Evolutionary conservation across 345 rosid species (phyloP).

Genomic region (Dovyalis caffra): DNA sequence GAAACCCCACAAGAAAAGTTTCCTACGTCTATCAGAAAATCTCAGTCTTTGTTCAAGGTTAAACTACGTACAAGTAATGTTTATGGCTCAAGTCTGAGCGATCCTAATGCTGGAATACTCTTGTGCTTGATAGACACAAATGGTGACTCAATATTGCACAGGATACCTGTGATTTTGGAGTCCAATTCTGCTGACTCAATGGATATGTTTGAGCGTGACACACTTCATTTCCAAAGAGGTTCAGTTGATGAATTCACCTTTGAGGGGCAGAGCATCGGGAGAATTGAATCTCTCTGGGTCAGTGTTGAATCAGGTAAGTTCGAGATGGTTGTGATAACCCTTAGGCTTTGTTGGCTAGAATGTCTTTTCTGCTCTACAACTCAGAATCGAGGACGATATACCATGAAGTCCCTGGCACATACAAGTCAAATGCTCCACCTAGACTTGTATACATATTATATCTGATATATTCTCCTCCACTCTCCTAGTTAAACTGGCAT

Average conservation of each 20-base stretch:
- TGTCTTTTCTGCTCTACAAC: neutral
- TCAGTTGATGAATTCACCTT: constrained; percentile 70
- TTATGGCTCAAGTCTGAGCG: constrained; percentile 62
- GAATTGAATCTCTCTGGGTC: constrained; percentile 73
- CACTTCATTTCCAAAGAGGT: constrained; percentile 69
- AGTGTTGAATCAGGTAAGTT: constrained; percentile 76
- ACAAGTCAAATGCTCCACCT: too few relatives aligned
- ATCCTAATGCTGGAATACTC: constrained; percentile 61
- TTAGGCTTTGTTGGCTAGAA: neutral
- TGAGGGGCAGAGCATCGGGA: constrained; percentile 51
- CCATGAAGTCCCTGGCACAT: too few relatives aligned
- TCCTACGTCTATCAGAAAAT: constrained; percentile 20
- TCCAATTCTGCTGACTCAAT: constrained; percentile 30
- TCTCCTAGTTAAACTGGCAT: neutral
- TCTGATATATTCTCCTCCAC: neutral
- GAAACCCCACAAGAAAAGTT: constrained; percentile 25
- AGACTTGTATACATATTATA: too few relatives aligned
- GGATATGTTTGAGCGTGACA: constrained; percentile 27
- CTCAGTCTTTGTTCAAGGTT: constrained; percentile 57
- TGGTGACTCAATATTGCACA: constrained; percentile 65
- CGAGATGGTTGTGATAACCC: neutral
- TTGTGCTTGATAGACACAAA: constrained; percentile 66
- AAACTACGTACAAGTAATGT: constrained; percentile 63
- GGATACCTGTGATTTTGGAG: constrained; percentile 48
- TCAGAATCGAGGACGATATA: neutral